Conservation (phyloP, 2,329 filamentous ascomycete species). For the Chrysosporium queenslandicum region DNA sequence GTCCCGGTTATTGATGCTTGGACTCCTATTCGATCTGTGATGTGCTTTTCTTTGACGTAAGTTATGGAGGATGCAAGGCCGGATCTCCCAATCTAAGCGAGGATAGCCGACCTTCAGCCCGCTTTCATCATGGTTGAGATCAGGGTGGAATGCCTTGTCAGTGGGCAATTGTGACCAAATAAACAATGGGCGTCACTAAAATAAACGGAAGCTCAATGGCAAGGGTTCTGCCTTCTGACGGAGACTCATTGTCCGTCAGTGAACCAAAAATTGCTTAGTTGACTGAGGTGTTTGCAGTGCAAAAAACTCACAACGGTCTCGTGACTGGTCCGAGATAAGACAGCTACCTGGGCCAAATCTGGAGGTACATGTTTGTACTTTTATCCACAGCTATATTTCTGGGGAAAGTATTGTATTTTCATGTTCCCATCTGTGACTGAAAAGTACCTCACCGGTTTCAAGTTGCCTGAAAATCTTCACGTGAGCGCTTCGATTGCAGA, state of each 20-base stretch:
- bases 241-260: slow-evolving; percentile 7
- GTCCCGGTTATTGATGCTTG: not conserved
- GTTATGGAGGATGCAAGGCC: too few relatives aligned
- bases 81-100: not conserved
- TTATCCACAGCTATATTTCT: too few relatives aligned
- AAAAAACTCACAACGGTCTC: not conserved
- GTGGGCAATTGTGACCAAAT: not conserved
- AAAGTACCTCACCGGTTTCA: not conserved
- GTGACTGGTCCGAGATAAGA: not conserved
- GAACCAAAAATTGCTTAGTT: not conserved
- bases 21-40: not conserved
- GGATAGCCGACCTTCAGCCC: not conserved
- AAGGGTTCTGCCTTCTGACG: not conserved
- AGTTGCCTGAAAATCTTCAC: slow-evolving; percentile 2
- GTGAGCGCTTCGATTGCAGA: not conserved
- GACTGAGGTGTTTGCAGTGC: not conserved
- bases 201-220: not conserved
- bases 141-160: not conserved
- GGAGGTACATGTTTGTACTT: not conserved
- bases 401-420: not conserved
- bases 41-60: not conserved
- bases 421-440: not conserved
- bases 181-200: not conserved
- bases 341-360: not conserved
- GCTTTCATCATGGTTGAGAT: not conserved